Evolutionary conservation across 1,139 yeast species (phyloP), one percentile per base, ranked within the genome.

Genomic region (Nakaseomyces kungkrabaensis): DNA sequence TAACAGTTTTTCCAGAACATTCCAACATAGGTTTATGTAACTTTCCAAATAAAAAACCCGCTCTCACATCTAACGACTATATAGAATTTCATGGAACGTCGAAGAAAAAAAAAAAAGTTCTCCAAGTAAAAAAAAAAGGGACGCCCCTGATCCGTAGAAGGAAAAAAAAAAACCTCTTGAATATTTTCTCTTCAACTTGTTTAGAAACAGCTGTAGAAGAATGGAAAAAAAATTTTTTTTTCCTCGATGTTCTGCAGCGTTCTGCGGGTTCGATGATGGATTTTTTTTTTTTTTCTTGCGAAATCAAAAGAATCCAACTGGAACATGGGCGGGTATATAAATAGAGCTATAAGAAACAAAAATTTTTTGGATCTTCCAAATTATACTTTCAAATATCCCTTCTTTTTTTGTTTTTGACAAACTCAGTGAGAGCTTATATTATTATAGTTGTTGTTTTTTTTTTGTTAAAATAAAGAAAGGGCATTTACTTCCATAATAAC

Each of bases 241-340:
- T 33, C 42, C 25, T 38, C 42, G 31, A 26, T 4, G 42, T 38
- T 38, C 42, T n/a, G 11, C 22, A 31, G 42, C 42, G 42, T 38
- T 38, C 36, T 33, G n/a, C 13, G 3, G 10, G 22, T 17, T 17
- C 22, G 22, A 17, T 17, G 22, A 17, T 17, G 22, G 22, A 17
- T 17, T 17, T 17, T 17, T 17, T 17, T 17, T 17, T 17, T 17
- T 17, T 17, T 17, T 17, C 3, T 17, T 17, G 22, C 22, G 22
- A 29, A 29, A 29, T 8, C 7, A 29, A 29, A 29, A 10, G 7
- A 29, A 29, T 8, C 7, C 32, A 10, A 10, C 11, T 34, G 7
- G n/a, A 34, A 5, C 17, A 5, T 38, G 29, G 42, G 42, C 42
- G 42, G 42, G 42, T 38, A 38, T 38, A 38, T 38, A 38, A 38